Percentiles rank a stretch among this genome's conserved stretches.
These are phyloP conservation scores for Penicillium canariense DNA, from an alignment of 495 filamentous ascomycete genomes.

Conservation along the genomic window DNA sequence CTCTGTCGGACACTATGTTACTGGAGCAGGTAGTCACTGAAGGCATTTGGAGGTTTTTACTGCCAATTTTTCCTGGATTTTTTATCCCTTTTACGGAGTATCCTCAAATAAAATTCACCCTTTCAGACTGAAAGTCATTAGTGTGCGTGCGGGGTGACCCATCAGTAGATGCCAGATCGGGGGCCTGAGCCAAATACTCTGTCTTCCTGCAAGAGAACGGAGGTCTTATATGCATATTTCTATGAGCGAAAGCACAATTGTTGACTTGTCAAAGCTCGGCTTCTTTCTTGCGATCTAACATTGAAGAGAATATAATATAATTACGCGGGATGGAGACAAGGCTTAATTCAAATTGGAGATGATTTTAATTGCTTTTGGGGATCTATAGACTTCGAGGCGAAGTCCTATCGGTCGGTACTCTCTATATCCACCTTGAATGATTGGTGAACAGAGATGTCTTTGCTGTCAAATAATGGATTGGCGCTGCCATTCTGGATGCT, in stretches of 20 bases:
- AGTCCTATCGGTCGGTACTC: too few species aligned
- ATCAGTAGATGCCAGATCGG: neutral
- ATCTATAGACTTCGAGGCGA: too few species aligned
- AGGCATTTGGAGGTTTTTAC: conserved; percentile 12
- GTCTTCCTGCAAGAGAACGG: neutral
- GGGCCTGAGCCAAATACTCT: neutral
- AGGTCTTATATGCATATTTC: neutral
- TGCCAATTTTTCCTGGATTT: neutral
- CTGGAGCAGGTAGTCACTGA: conserved; percentile 14
- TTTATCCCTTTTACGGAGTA: neutral
- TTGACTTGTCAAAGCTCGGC: neutral
- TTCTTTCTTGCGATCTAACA: too few species aligned
- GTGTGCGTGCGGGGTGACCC: neutral
- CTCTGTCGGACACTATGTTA: conserved; percentile 5
- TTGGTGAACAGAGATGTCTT: too few species aligned
- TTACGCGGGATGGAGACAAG: too few species aligned
- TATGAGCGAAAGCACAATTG: neutral
- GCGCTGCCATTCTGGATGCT: too few species aligned
- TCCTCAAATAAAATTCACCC: neutral
- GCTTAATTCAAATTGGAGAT: too few species aligned
- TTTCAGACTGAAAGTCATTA: neutral
- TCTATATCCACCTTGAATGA: too few species aligned
- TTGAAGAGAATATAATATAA: too few species aligned
- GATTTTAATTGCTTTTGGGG: too few species aligned
- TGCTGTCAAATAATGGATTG: too few species aligned